Conservation (phyloP, 2,329 filamentous ascomycete genomes). For the Emergomyces orientalis region DNA sequence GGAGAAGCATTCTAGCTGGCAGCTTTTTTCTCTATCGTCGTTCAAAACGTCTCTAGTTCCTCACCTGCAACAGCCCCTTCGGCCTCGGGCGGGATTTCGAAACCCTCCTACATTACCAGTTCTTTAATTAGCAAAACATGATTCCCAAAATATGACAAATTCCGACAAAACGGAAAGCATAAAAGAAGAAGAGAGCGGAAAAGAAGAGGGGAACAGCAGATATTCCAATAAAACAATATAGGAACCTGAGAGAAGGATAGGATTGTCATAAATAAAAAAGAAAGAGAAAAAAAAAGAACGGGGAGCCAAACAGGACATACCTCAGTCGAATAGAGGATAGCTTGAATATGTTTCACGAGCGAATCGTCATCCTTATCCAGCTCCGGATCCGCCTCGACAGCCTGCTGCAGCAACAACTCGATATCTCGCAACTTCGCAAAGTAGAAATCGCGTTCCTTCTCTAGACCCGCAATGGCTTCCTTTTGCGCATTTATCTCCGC, state of each 20-base stretch:
- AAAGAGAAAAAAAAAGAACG: not conserved
- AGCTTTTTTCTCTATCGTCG: not conserved
- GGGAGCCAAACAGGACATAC: constrained; percentile 27
- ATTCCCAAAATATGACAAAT: not conserved
- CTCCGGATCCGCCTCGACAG: constrained; percentile 84
- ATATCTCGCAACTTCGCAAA: constrained; percentile 98
- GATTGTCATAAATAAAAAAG: not conserved
- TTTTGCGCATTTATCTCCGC: constrained; percentile 82
- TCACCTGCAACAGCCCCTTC: constrained; percentile 49
- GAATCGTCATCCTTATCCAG: constrained; percentile 89
- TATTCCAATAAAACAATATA: not conserved
- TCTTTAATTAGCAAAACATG: constrained; percentile 5
- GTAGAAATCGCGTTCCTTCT: constrained; percentile 97
- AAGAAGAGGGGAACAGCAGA: not conserved
- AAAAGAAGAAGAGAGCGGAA: not conserved
- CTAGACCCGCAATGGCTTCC: constrained; percentile 88
- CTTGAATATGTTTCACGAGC: constrained; percentile 90
- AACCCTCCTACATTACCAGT: constrained; percentile 39
- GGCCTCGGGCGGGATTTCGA: constrained; percentile 77
- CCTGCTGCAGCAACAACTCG: constrained; percentile 85
- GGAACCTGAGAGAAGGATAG: not conserved
- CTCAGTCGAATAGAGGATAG: constrained; percentile 95
- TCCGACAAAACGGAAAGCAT: not conserved
- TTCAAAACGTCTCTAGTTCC: constrained; percentile 34
- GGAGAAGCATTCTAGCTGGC: not conserved